These are phyloP conservation scores for Canavalia gladiata DNA, from an alignment of 306 rosid genomes.

Conservation along the genomic window DNA sequence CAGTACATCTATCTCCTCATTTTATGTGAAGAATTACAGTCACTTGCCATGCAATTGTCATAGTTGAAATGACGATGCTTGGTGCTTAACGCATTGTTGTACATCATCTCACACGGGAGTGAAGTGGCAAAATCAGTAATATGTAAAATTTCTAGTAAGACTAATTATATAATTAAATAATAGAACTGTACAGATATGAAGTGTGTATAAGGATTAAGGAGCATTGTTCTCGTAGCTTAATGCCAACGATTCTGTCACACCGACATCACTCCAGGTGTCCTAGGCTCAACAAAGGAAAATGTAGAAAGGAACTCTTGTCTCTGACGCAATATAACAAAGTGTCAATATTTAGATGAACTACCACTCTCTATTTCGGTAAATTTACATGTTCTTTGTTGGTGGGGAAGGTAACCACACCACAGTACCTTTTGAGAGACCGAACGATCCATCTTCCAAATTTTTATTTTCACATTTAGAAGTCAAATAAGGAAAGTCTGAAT, in stretches of 20 bases:
- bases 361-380: conserved; percentile 29
- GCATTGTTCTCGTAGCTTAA: neutral
- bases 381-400: conserved; percentile 58
- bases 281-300: conserved; percentile 16
- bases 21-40: conserved; percentile 12
- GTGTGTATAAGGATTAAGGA: conserved; percentile 31
- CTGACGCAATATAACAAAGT: conserved; percentile 12
- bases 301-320: conserved; percentile 23
- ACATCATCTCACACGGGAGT: neutral
- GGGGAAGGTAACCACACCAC: conserved; percentile 58
- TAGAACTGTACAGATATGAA: neutral
- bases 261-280: conserved; percentile 6
- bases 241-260: conserved; percentile 25
- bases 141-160: neutral
- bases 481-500: conserved; percentile 42
- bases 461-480: conserved; percentile 38
- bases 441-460: conserved; percentile 14
- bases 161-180: neutral
- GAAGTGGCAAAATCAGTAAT: conserved; percentile 19
- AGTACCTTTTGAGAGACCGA: conserved; percentile 36
- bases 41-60: conserved; percentile 36
- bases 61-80: neutral
- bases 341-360: conserved; percentile 63
- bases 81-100: conserved; percentile 5
- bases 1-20: conserved; percentile 5